These are phyloP conservation scores for Tephrocybe sp. DNA, from an alignment of 768 basidiomycete species.

Conservation along the genomic window DNA sequence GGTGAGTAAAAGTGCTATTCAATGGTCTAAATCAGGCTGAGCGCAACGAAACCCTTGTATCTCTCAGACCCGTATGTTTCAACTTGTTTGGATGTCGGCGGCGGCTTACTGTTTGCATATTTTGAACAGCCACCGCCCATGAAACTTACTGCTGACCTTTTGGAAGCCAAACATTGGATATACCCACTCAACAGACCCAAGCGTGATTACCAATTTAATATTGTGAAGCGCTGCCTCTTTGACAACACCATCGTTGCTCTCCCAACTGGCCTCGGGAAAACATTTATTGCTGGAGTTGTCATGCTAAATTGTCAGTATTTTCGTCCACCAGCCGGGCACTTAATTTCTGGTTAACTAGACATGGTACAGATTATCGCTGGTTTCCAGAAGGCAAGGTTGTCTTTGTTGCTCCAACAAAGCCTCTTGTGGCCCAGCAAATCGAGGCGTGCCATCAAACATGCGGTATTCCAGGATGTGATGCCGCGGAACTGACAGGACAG, in stretches of 20 bases:
- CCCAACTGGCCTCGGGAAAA: conserved; percentile 96
- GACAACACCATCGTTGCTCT: conserved; percentile 93
- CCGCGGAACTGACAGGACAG: conserved; percentile 84
- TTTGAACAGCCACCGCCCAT: conserved; percentile 60
- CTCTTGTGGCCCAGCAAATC: conserved; percentile 93
- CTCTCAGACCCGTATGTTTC: conserved; percentile 29
- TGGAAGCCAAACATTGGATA: conserved; percentile 83
- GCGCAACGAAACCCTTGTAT: not conserved
- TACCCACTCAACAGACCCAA: conserved; percentile 87
- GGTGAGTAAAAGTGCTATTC: conserved; percentile 37
- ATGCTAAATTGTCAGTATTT: conserved; percentile 80
- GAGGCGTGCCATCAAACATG: conserved; percentile 91
- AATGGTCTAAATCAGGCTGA: not conserved
- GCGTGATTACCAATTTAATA: conserved; percentile 94
- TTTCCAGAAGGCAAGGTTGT: conserved; percentile 90
- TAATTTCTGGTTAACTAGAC: conserved; percentile 2
- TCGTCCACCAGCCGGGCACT: too few relatives aligned
- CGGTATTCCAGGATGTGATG: conserved; percentile 87
- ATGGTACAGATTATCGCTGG: conserved; percentile 76
- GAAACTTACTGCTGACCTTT: conserved; percentile 74
- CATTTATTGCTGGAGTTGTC: conserved; percentile 94
- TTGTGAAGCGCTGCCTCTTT: conserved; percentile 79
- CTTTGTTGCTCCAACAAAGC: conserved; percentile 95
- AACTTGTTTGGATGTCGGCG: not conserved
- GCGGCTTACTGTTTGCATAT: not conserved